Base-by-base conservation (phyloP, 2,329 filamentous ascomycete genomes). In the Exophiala bonariae region DNA sequence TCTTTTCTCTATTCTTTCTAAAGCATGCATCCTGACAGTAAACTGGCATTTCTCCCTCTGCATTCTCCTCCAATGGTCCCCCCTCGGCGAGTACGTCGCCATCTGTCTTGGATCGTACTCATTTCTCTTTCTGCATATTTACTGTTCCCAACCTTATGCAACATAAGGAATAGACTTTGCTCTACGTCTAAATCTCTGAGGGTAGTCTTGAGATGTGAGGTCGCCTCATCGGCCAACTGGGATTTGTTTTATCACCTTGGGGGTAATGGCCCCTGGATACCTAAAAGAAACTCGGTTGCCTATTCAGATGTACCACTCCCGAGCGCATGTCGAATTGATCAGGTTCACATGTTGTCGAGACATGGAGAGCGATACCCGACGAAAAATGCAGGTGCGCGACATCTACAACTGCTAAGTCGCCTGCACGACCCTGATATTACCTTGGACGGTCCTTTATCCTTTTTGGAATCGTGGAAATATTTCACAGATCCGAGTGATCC, bases 301-400 rank as follows among this genome's bases (percentile, higher is more conserved):
- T 64, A 65, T 10, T 64, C 63, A 6, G 70, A 69, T 3, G 66
- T 76, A 37, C 66, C 63, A 1, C 59, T 71, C 3, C 78, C 78
- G 0, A 60, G 68, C 4, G 70, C 70, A 2, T 82, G 79, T 56
- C 59, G 62, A 13, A 67, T 81, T 5, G 74, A 80, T 47, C 78
- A 81, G 59, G 72, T 81, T n/a, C 78, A 82, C 61, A 76, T 82
- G 77, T 75, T 81, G 66, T 76, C 79, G 16, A 71, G 79, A 32
- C 79, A 82, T 65, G 76, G 68, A 17, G 79, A 81, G 59, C 66
- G 79, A 58, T 81, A 80, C 62, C 79, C 79, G 1, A 82, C 78
- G 0, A 61, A 60, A 28, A 70, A 64, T 50, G 73, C 75, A 32
- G 78, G 76, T 20, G 62, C 57, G 38, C 70, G 78, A 59, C 60